Evolutionary conservation across 805 yeast genomes (phyloP), one percentile per base, ranked within the genome.

Genomic region (Candida xyloterini): DNA sequence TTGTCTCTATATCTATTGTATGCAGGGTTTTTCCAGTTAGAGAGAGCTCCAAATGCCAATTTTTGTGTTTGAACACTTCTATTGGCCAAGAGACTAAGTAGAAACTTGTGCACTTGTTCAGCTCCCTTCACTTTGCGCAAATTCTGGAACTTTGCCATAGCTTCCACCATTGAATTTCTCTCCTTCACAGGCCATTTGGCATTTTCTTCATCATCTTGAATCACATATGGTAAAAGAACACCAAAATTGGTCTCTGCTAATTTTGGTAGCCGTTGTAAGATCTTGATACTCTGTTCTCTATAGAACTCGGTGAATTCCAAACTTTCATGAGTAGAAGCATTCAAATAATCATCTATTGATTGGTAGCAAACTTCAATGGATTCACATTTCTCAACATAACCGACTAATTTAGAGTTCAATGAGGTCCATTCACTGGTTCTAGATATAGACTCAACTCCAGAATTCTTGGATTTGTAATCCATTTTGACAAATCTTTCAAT

Each of bases 1-100:
- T 82, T 81, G 44, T 84, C 95, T 41, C 73, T 70, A 56, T 88
- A 91, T 56, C 81, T 84, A 38, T 71, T 73, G 24, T 87, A 62
- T 3, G 67, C 68, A 1, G 74, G 71, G 33, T 73, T 68, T 48
- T 80, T 79, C 69, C 75, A 84, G 27, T 84, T 78, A 26, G 88
- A 61, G 5, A 93, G 54, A 28, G 84, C 81, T 32, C 76, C 73
- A 33, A 93, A 67, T 0, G 96, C 93, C 23, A 78, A 60, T 46
- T 77, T 79, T 62, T 91, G 97, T 1, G 82, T 70, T 7, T 74
- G 77, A 1, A 74, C 56, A 32, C 70, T 74, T 51, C 79, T 76
- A 56, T 81, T 79, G 6, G 86, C 74, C 29, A 93, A 62, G 32
- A 84, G 66, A 16, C 65, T 62, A 36, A 84, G 60, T 32, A 84